Evolutionary conservation across 2,329 filamentous ascomycete species (phyloP).

Genomic region (Fusarium siculi): DNA sequence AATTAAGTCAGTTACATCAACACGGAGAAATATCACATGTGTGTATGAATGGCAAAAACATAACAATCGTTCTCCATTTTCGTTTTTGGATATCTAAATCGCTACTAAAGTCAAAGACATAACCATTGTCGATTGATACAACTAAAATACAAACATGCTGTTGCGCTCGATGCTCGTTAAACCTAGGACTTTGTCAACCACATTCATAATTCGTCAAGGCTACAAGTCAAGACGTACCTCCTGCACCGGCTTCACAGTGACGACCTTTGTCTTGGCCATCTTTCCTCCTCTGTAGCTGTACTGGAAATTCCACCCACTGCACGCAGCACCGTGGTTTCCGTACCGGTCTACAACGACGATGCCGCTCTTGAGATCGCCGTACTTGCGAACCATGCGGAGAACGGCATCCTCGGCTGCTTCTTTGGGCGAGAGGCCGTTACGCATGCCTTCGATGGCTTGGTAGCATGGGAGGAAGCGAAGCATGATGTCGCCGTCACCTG

Average conservation of each 20-base stretch:
- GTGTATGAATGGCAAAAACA: not conserved
- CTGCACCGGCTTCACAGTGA: slow-evolving; percentile 51
- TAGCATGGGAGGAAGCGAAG: slow-evolving; percentile 68
- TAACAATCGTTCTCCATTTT: not conserved
- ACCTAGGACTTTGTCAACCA: slow-evolving; percentile 8
- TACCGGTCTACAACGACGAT: slow-evolving; percentile 62
- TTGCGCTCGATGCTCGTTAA: not conserved
- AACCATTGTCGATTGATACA: not conserved
- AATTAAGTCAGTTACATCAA: not conserved
- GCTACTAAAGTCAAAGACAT: not conserved
- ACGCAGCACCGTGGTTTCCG: slow-evolving; percentile 62
- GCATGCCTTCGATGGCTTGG: slow-evolving; percentile 65
- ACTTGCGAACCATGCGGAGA: slow-evolving; percentile 59
- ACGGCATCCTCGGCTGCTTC: slow-evolving; percentile 64
- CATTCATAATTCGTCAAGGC: not conserved
- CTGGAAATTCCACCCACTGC: slow-evolving; percentile 65
- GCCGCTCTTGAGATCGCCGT: slow-evolving; percentile 58
- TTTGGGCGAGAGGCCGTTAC: slow-evolving; percentile 58
- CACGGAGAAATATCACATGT: not conserved
- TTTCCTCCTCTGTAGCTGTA: slow-evolving; percentile 60
- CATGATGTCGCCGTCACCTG: slow-evolving; percentile 67
- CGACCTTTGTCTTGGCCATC: slow-evolving; percentile 59
- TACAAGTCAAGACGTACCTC: slow-evolving; percentile 15
- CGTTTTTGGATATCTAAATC: not conserved
- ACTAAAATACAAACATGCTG: slow-evolving; percentile 1